phyloP scores from a whole-genome alignment of 768 basidiomycete species.

The Naganishia randhawae region DNA sequence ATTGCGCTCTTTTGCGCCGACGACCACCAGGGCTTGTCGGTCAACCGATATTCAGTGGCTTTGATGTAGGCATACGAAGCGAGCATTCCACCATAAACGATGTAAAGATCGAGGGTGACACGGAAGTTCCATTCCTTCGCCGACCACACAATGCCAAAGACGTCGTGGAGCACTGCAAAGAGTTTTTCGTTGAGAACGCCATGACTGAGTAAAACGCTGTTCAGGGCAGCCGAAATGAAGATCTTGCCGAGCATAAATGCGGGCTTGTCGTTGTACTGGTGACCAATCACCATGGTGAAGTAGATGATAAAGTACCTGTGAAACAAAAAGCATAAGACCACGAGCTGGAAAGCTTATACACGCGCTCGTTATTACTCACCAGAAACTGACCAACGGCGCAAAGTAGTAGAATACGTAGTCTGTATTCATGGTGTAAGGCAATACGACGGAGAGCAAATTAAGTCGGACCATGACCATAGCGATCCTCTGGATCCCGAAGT shows the following conservation, averaged over 20 bases:
- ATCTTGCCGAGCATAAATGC: constrained; percentile 70
- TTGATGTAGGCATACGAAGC: constrained; percentile 70
- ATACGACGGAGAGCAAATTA: constrained; percentile 73
- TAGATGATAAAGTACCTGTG: constrained; percentile 70
- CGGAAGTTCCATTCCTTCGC: constrained; percentile 84
- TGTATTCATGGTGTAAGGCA: constrained; percentile 88
- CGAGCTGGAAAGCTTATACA: background rate
- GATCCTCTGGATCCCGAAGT: constrained; percentile 74
- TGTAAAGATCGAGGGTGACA: constrained; percentile 80
- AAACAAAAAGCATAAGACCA: constrained; percentile 50
- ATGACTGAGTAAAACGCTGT: constrained; percentile 66
- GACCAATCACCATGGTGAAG: constrained; percentile 67
- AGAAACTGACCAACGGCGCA: constrained; percentile 81
- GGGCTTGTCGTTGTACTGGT: constrained; percentile 67
- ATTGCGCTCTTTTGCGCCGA: constrained; percentile 56
- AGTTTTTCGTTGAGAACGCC: constrained; percentile 62
- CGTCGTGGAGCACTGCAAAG: constrained; percentile 62
- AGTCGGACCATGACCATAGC: constrained; percentile 74
- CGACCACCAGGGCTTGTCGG: constrained; percentile 67
- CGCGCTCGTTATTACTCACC: constrained; percentile 26
- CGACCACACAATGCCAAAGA: constrained; percentile 77
- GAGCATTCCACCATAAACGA: constrained; percentile 83
- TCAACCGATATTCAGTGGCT: constrained; percentile 66
- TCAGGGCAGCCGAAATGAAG: constrained; percentile 60
- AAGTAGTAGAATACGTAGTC: constrained; percentile 89